Evolutionary conservation across 2,329 filamentous ascomycete species (phyloP), one percentile per base, ranked within the genome.

Genomic region (Zymoseptoria crescenta): DNA sequence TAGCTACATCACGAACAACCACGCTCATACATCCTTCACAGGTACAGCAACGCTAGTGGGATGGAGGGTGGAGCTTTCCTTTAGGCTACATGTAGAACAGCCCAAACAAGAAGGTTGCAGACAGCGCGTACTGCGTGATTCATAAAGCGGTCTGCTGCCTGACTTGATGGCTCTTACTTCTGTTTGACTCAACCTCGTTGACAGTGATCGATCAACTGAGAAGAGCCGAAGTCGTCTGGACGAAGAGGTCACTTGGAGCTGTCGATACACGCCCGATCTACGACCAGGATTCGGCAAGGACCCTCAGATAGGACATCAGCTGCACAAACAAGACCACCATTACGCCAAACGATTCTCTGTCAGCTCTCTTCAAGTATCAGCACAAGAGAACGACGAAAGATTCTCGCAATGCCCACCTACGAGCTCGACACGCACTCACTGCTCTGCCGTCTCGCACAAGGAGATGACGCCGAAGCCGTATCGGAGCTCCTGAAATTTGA

Each of bases 361-460:
- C 35, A 10, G 13, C 35, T n/a, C 29, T 6, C 8, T 45, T n/a
- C 35, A 45, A n/a, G 35, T 13, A 45, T 6, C 13, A 45, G 35
- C 35, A 45, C 35, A 13, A 45, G 16, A 6, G 4, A 45, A 45
- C 35, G 10, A 16, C 4, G 8, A 30, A 52, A 8, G 9, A 29
- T 10, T 24, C 8, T 10, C 54, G 60, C n/a, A 41, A 66, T 66
- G 64, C 59, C 64, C 4, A 64, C 62, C 56, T 66, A 66, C 56
- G 57, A 64, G 28, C 60, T 66, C 52, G 64, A 62, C 21, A 56
- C 64, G 48, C 62, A 66, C 54, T 57, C 64, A 53, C 62, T 66
- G 53, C 56, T 66, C 28, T 52, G 57, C 13, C 60, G 64, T 24
- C 57, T 66, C 24, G 57, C 64, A 3, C 45, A 59, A 53, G 35